Base-by-base conservation (phyloP, 2,329 filamentous ascomycete species). In the Thielaviopsis musarum region DNA sequence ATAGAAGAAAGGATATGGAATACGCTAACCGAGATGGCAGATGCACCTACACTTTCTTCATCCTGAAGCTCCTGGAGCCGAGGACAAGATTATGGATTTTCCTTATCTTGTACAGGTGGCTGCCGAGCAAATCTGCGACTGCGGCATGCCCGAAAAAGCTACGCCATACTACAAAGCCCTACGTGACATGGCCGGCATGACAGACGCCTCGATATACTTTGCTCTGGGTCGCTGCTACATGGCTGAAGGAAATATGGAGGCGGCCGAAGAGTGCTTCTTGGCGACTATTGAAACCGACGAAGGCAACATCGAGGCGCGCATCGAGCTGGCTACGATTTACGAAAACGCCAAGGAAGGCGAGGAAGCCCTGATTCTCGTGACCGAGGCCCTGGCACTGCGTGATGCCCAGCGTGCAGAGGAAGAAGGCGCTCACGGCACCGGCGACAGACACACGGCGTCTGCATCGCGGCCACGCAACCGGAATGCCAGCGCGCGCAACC, bases 261-360 rank as follows among this genome's bases (percentile, higher is more conserved):
- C 85, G 45, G 90, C 91, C 0, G 85, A 91, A 66, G 82, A 87
- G 63, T 87, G 82, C 67, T 93, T 91, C 65, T 78, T 88, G 24
- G 81, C 81, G 1, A 82, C 91, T 12, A 82, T 89, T 45, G 81
- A 88, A 57, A 78, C 82, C 61, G 86, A 94, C 63, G 74, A 83
- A 52, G 75, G 81, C 49, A 83, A 85, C 61, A 82, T 91, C 54
- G 84, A 90, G 63, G 87, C 88, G 48, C 84, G 88, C 48, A 82
- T 87, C 30, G 82, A 88, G 65, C 75, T 96, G 10, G 88, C 88
- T 13, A 90, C 87, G 66, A 81, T 96, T 69, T 95, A 94, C 66
- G 88, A 94, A 68, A 82, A 78, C 63, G 79, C 79, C 52, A 83
- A 83, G 63, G 81, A 85, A 71, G 82, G 80, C 22, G 85, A 90